Percentiles rank a stretch among this genome's conserved stretches.
Conservation (phyloP, 192 early-diverging fungal genomes). For the Mortierella claussenii region DNA sequence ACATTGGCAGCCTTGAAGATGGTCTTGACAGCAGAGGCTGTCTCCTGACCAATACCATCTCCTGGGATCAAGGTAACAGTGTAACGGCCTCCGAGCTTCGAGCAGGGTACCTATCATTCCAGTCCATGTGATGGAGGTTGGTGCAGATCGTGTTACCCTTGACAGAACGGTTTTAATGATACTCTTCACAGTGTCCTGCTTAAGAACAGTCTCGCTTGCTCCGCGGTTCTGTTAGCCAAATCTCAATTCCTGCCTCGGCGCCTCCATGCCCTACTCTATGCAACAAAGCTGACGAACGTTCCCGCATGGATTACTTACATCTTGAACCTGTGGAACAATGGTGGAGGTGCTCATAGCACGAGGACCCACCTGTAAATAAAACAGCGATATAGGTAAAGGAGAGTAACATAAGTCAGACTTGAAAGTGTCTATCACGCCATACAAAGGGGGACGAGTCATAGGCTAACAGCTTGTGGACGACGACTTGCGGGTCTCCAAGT, state of each 20-base stretch:
- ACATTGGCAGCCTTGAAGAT: slow-evolving; percentile 94
- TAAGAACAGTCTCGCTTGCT: too few relatives aligned
- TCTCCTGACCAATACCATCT: slow-evolving; percentile 98
- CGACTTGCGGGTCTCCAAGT: too few relatives aligned
- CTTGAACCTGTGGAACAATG: slow-evolving; percentile 42
- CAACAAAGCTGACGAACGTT: too few relatives aligned
- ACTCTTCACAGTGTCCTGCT: too few relatives aligned
- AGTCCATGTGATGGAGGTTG: neutral
- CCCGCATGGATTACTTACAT: too few relatives aligned
- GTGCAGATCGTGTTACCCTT: too few relatives aligned
- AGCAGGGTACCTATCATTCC: slow-evolving; percentile 53
- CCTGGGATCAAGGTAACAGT: slow-evolving; percentile 98
- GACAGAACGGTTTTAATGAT: too few relatives aligned
- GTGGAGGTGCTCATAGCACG: slow-evolving; percentile 55
- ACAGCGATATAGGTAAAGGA: neutral
- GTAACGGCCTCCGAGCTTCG: slow-evolving; percentile 92
- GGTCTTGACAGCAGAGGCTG: slow-evolving; percentile 89
- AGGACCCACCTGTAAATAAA: slow-evolving; percentile 39
- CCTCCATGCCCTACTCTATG: neutral
- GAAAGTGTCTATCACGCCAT: too few relatives aligned
- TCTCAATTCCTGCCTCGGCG: neutral
- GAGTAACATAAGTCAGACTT: too few relatives aligned
- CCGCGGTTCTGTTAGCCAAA: too few relatives aligned
- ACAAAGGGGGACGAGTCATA: too few relatives aligned
- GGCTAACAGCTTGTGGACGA: too few relatives aligned